phyloP scores from a whole-genome alignment of 2,329 filamentous ascomycete genomes.

The Coniochaeta ligniaria region DNA sequence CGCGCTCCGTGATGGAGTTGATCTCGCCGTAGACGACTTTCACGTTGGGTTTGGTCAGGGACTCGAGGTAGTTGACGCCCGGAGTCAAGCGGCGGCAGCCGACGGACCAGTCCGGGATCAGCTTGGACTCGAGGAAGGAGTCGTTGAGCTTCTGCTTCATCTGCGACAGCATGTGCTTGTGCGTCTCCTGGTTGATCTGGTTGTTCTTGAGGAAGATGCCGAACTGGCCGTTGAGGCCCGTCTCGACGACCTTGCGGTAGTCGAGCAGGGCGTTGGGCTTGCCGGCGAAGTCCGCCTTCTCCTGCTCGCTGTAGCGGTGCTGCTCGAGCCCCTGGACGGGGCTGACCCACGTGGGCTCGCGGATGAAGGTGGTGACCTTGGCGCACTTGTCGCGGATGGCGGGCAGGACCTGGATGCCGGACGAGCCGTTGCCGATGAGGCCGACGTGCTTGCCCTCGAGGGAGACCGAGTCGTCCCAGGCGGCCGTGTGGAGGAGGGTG shows the following conservation, averaged over 20 bases:
- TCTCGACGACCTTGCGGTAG: constrained; percentile 36
- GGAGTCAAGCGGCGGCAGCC: constrained; percentile 35
- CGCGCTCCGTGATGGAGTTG: constrained; percentile 17
- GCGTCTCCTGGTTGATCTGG: constrained; percentile 29
- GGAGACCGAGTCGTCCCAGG: constrained; percentile 18
- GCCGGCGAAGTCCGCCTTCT: constrained; percentile 29
- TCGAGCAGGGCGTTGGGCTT: constrained; percentile 28
- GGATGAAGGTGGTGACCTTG: constrained; percentile 8
- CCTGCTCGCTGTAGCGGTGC: constrained; percentile 30
- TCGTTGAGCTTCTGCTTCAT: constrained; percentile 29
- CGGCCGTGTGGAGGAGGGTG: constrained; percentile 16
- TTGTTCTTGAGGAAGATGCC: constrained; percentile 35
- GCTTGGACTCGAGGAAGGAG: constrained; percentile 13
- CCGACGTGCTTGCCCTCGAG: constrained; percentile 21
- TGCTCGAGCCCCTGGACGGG: constrained; percentile 29
- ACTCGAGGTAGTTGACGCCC: constrained; percentile 32
- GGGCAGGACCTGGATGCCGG: constrained; percentile 16
- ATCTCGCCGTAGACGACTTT: constrained; percentile 30
- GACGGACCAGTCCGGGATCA: constrained; percentile 20
- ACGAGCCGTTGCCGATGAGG: constrained; percentile 30
- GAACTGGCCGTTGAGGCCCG: constrained; percentile 37
- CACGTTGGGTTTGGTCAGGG: constrained; percentile 31
- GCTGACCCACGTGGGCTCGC: constrained; percentile 3
- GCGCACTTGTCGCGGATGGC: constrained; percentile 7
- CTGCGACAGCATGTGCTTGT: constrained; percentile 28